These are phyloP conservation scores for Phytophthora palmivora DNA, from an alignment of 352 stramenopile genomes.

Conservation along the genomic window DNA sequence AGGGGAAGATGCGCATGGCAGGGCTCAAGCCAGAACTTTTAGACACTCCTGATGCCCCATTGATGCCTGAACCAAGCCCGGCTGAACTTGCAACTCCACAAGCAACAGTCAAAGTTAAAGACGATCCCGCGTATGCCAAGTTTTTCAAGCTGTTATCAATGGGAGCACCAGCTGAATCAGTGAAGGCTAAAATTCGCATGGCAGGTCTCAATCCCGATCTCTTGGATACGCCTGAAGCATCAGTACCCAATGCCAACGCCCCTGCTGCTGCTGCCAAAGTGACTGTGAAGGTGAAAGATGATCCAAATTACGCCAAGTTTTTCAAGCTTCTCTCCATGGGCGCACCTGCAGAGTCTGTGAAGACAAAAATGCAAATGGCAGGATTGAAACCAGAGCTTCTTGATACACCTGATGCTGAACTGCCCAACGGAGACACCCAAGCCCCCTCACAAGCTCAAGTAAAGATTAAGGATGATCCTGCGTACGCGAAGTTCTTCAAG, in stretches of 20 bases:
- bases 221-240: constrained; percentile 74
- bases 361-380: constrained; percentile 72
- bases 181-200: constrained; percentile 71
- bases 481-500: constrained; percentile 82
- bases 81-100: constrained; percentile 1
- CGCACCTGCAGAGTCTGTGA: constrained; percentile 59
- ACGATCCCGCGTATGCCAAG: constrained; percentile 66
- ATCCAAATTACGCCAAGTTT: constrained; percentile 75
- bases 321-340: constrained; percentile 77
- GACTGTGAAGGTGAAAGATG: constrained; percentile 64
- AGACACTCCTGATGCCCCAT: constrained; percentile 57
- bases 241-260: constrained; percentile 26
- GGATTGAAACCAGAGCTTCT: constrained; percentile 65
- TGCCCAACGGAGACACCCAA: constrained; percentile 25
- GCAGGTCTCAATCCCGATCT: constrained; percentile 60
- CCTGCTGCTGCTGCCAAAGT: constrained; percentile 4
- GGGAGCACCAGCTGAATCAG: constrained; percentile 53
- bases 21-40: constrained; percentile 81
- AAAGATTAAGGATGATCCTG: constrained; percentile 69
- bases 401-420: constrained; percentile 68
- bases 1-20: constrained; percentile 76
- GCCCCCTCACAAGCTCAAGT: constrained; percentile 27
- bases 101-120: constrained; percentile 57
- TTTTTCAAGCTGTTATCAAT: constrained; percentile 82
- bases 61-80: constrained; percentile 22